A percentile compares a stretch with the other conserved stretches of the same genome.
These are phyloP conservation scores for Ceratopteris richardii DNA, from an alignment of 75 land plant species.

Conservation along the genomic window DNA sequence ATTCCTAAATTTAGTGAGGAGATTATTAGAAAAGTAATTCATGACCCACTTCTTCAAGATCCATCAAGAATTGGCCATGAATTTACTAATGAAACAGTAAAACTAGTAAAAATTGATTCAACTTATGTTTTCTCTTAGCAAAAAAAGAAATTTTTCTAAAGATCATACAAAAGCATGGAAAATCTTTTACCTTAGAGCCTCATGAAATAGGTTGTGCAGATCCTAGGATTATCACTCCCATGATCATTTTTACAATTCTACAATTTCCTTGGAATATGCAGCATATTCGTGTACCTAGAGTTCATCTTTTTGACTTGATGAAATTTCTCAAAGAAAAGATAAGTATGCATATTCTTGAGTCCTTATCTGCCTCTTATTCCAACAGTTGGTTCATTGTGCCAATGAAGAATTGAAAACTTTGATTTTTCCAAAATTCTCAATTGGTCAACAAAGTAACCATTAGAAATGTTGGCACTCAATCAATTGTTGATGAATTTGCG, in stretches of 20 bases:
- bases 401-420: neutral
- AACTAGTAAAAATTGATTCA: too few relatives aligned
- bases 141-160: constrained; percentile 3
- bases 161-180: constrained; percentile 7
- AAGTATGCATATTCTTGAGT: neutral
- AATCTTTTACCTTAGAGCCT: constrained; percentile 7
- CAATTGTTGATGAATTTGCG: neutral
- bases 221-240: constrained; percentile 8
- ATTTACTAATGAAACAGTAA: too few relatives aligned
- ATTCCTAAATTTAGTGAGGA: too few relatives aligned
- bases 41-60: too few relatives aligned
- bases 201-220: constrained; percentile 10
- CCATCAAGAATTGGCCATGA: too few relatives aligned
- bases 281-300: constrained; percentile 6
- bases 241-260: constrained; percentile 11
- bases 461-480: neutral
- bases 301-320: neutral
- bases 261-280: constrained; percentile 15
- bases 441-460: constrained; percentile 4
- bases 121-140: neutral
- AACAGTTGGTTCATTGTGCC: constrained; percentile 1
- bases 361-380: constrained; percentile 4
- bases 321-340: neutral
- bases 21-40: too few relatives aligned
- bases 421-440: neutral